phyloP scores from a whole-genome alignment of 139 green algal species.

The Micractinium conductrix region DNA sequence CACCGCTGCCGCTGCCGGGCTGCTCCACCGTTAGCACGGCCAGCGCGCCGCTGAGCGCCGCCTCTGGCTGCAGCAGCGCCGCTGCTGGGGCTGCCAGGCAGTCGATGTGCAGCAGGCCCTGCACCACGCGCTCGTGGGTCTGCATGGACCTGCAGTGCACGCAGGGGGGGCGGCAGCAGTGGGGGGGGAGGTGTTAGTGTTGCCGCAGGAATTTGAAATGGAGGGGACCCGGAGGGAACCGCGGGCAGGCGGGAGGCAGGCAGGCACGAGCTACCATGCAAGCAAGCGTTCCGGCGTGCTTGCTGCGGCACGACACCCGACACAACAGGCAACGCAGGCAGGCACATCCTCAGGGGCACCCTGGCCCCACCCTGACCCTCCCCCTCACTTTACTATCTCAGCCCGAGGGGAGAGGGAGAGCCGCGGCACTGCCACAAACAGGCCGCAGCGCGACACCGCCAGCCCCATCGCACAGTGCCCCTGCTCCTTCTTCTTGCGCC shows the following conservation, averaged over 20 bases:
- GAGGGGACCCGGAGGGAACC: too few relatives aligned
- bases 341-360: too few relatives aligned
- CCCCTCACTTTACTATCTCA: conserved; percentile 42
- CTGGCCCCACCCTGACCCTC: too few relatives aligned
- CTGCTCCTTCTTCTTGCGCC: conserved; percentile 2
- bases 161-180: background rate
- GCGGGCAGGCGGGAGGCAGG: background rate
- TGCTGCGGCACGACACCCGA: background rate
- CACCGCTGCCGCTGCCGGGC: background rate
- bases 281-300: background rate
- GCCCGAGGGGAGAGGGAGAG: background rate
- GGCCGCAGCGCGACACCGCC: conserved; percentile 36
- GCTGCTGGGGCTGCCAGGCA: conserved; percentile 15
- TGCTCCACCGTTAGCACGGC: background rate
- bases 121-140: conserved; percentile 23
- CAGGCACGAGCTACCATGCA: background rate
- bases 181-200: too few relatives aligned
- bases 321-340: background rate
- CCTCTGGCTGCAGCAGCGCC: background rate
- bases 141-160: conserved; percentile 18
- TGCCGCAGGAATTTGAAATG: too few relatives aligned
- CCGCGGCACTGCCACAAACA: conserved; percentile 36
- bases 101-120: conserved; percentile 27
- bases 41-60: background rate
- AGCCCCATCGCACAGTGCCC: conserved; percentile 38